phyloP scores from a whole-genome alignment of 371 early-diverging fungal species.

The Syncephalis plumigaleata region DNA sequence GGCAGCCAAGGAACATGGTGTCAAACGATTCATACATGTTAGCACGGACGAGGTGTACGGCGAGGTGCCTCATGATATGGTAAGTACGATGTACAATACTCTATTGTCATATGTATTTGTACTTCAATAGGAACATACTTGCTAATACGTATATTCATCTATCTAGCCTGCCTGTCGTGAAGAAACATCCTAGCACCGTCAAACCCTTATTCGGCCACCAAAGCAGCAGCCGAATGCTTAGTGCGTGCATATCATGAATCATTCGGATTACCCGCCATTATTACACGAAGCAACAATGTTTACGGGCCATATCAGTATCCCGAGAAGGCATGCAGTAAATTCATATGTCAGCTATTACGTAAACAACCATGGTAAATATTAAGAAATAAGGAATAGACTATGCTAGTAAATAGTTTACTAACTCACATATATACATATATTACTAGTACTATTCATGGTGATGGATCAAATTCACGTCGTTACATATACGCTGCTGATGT shows the following conservation, averaged over 20 bases:
- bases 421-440: background rate
- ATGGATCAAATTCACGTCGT: conserved; percentile 56
- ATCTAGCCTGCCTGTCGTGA: conserved; percentile 46
- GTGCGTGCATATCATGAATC: conserved; percentile 67
- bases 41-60: conserved; percentile 85
- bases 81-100: conserved; percentile 10
- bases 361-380: conserved; percentile 31
- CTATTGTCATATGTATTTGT: background rate
- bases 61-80: conserved; percentile 34
- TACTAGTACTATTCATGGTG: conserved; percentile 58
- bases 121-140: background rate
- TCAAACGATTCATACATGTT: conserved; percentile 57
- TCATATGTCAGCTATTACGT: conserved; percentile 50
- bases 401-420: background rate
- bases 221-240: conserved; percentile 76
- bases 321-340: conserved; percentile 78
- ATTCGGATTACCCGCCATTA: conserved; percentile 63
- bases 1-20: conserved; percentile 37
- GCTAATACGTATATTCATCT: background rate
- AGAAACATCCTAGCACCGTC: conserved; percentile 49
- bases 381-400: background rate
- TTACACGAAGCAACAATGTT: conserved; percentile 72
- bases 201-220: conserved; percentile 80
- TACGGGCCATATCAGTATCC: conserved; percentile 80
- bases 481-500: conserved; percentile 68